A percentile compares a stretch with the other conserved stretches of the same genome.
Conservation (phyloP, 352 stramenopile genomes). For the Pythium rishiriense region DNA sequence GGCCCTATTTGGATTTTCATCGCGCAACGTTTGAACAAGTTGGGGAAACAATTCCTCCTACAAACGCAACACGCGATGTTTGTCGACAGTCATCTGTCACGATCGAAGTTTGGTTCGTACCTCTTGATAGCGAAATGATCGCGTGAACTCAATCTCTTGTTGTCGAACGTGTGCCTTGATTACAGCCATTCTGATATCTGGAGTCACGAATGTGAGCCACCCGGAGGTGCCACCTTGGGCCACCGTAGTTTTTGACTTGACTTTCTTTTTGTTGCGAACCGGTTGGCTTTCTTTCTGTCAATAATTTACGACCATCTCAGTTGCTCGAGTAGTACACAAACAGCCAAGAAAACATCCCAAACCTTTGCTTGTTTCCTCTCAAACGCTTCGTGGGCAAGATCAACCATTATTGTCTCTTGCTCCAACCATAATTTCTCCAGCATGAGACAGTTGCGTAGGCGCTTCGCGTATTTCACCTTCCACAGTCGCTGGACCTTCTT, state of each 20-base stretch:
- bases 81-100: too few species aligned
- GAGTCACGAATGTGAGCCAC: conserved; percentile 56
- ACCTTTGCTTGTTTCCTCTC: conserved; percentile 42
- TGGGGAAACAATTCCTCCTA: conserved; percentile 61
- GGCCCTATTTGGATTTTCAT: conserved; percentile 54
- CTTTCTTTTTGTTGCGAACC: conserved; percentile 23
- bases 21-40: conserved; percentile 54
- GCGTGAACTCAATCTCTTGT: conserved; percentile 38
- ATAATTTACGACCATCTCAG: too few species aligned
- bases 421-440: conserved; percentile 54
- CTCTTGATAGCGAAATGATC: conserved; percentile 53
- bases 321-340: not conserved
- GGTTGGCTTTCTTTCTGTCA: conserved; percentile 23
- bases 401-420: conserved; percentile 48
- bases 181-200: conserved; percentile 34
- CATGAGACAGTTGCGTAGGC: conserved; percentile 36
- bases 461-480: conserved; percentile 44
- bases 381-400: conserved; percentile 44
- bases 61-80: not conserved
- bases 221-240: conserved; percentile 15
- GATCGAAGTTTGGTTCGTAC: too few species aligned
- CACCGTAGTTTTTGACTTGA: conserved; percentile 6
- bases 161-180: conserved; percentile 45
- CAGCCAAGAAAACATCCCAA: not conserved
- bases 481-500: conserved; percentile 59